Conservation (phyloP, 805 yeast genomes). For the Barnettozyma salicaria region DNA sequence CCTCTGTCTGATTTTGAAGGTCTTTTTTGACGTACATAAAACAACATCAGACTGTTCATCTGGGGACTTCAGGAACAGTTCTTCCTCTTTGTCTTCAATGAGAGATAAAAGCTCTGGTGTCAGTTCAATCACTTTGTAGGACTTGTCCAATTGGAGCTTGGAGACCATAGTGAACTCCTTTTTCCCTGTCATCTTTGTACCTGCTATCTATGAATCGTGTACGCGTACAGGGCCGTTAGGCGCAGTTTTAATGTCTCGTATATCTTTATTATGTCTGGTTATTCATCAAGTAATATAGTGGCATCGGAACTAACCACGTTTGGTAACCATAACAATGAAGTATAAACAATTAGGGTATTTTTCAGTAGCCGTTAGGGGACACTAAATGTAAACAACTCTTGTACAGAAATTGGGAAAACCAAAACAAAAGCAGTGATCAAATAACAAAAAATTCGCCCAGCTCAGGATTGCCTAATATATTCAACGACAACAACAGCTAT, state of each 20-base stretch:
- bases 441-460: not conserved
- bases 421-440: not conserved
- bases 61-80: conserved; percentile 27
- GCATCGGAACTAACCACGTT: no score
- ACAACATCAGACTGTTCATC: conserved; percentile 41
- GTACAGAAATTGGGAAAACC: no score
- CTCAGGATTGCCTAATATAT: not conserved
- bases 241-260: no score
- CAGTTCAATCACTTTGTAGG: conserved; percentile 47
- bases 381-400: no score
- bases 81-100: conserved; percentile 26
- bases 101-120: conserved; percentile 41
- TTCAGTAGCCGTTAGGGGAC: no score
- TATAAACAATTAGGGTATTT: no score
- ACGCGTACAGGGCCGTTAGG: no score
- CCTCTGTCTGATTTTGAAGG: conserved; percentile 67
- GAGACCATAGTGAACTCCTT: conserved; percentile 6
- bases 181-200: not conserved
- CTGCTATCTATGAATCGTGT: not conserved
- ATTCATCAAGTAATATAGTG: no score
- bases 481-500: not conserved
- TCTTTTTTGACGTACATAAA: conserved; percentile 49
- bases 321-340: no score
- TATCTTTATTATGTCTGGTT: no score
- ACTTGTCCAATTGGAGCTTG: conserved; percentile 19